Conservation (phyloP, 2,329 filamentous ascomycete species). For the Coccinonectria pachysandricola region DNA sequence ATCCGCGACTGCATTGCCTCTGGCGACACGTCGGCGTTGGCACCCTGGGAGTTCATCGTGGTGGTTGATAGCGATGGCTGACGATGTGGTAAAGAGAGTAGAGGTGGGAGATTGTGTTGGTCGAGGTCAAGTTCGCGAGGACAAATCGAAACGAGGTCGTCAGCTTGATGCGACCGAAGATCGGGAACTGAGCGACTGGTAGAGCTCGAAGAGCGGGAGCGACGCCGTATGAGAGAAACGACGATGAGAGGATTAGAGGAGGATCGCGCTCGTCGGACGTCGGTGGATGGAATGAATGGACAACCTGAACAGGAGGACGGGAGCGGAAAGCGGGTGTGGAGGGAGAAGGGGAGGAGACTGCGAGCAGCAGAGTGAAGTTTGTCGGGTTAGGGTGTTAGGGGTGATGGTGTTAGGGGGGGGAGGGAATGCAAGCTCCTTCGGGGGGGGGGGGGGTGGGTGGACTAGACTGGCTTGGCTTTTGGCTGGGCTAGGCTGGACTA, state of each 20-base stretch:
- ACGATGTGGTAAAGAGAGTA: slow-evolving; percentile 8
- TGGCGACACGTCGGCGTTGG: slow-evolving; percentile 51
- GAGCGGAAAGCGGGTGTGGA: slow-evolving; percentile 13
- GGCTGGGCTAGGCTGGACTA: too few relatives aligned
- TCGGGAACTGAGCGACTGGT: too few relatives aligned
- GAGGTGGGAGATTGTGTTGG: slow-evolving; percentile 7
- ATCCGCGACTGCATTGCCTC: slow-evolving; percentile 88
- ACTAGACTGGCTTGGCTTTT: too few relatives aligned
- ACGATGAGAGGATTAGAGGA: too few relatives aligned
- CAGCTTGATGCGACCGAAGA: too few relatives aligned
- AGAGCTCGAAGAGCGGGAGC: too few relatives aligned
- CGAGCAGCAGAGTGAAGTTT: slow-evolving; percentile 16
- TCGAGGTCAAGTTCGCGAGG: too few relatives aligned
- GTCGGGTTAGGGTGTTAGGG: slow-evolving; percentile 12
- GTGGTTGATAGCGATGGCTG: slow-evolving; percentile 6
- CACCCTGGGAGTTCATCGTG: slow-evolving; percentile 47
- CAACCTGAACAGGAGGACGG: slow-evolving; percentile 2
- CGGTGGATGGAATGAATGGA: slow-evolving; percentile 12
- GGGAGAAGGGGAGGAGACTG: slow-evolving; percentile 23
- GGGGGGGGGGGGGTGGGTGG: slow-evolving; percentile 16
- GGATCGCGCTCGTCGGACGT: slow-evolving; percentile 6
- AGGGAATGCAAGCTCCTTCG: slow-evolving; percentile 23
- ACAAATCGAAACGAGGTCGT: too few relatives aligned
- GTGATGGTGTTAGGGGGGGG: slow-evolving; percentile 13
- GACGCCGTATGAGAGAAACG: too few relatives aligned